Evolutionary conservation across 108 stramenopile genomes (phyloP), one percentile per base, ranked within the genome.

Genomic region (Aurantiochytrium sp.): DNA sequence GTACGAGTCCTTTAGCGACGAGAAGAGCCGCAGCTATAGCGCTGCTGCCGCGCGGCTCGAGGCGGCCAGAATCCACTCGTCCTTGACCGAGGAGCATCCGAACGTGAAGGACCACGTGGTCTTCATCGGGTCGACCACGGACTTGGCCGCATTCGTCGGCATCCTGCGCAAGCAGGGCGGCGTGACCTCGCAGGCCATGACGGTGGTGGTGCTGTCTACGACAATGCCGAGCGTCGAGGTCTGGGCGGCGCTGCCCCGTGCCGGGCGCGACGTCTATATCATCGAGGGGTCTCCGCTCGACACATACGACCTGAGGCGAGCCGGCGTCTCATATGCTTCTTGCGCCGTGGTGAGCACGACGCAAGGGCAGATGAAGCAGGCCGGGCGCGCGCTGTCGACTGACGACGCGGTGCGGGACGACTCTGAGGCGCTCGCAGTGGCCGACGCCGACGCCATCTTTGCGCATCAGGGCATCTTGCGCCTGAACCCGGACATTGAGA

Each of bases 391-490:
- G 4, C 45, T 48, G 30, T 41, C 27, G 2, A 12, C 17, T 12
- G 39, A n/a, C 21, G 12, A 0, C 2, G 21, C 36, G n/a, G n/a
- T n/a, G 12, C 73, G 30, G 6, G 73, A 81, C 17, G 73, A 81
- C 42, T 81, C 73, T 17, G 73, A 81, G 73, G 73, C 73, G 3
- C 27, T 48, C 1, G 73, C 73, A 12, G 73, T 81, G 27, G 73
- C 73, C 6, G 73, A 81, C 32, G 73, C 73, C 8, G 73, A 81
- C 45, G 73, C 73, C 45, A 81, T 81, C 30, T 81, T 81, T 81
- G 73, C 73, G 21, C 73, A 81, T 3, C 73, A 81, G 30, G 45
- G 73, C 42, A 81, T 81, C 24, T 1, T 48, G 39, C 10, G 73
- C 10, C 2, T 81, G 73, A 81, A 81, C 2, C 73, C 73, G 1